phyloP scores from a whole-genome alignment of 352 stramenopile genomes.

The Phytophthora meadii region DNA sequence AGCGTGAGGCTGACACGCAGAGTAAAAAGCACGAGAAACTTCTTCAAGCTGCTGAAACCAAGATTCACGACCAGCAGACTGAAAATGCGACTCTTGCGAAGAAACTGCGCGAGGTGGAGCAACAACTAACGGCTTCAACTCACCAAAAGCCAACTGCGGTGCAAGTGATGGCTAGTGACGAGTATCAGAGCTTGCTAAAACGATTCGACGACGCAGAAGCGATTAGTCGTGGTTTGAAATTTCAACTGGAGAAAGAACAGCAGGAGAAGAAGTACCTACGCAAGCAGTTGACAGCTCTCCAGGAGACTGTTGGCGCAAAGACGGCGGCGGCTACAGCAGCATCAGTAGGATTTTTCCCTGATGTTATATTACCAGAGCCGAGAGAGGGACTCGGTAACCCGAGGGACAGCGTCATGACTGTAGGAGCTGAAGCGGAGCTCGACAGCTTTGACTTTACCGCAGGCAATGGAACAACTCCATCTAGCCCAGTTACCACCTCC shows the following conservation, averaged over 20 bases:
- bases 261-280: slow-evolving; percentile 82
- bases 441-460: slow-evolving; percentile 71
- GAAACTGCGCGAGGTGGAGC: slow-evolving; percentile 53
- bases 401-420: slow-evolving; percentile 49
- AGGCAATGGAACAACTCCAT: slow-evolving; percentile 13
- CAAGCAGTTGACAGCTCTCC: slow-evolving; percentile 59
- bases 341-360: slow-evolving; percentile 37
- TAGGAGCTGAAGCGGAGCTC: slow-evolving; percentile 53
- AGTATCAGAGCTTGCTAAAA: slow-evolving; percentile 67
- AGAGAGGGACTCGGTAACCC: slow-evolving; percentile 34
- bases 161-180: slow-evolving; percentile 51
- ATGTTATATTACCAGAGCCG: slow-evolving; percentile 10
- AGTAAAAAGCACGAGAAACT: slow-evolving; percentile 37
- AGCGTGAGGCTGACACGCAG: slow-evolving; percentile 41
- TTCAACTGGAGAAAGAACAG: slow-evolving; percentile 78
- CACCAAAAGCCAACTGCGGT: slow-evolving; percentile 30
- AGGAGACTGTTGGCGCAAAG: slow-evolving; percentile 34
- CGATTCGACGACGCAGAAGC: slow-evolving; percentile 70
- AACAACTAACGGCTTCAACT: slow-evolving; percentile 29
- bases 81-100: slow-evolving; percentile 41
- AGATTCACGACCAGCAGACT: slow-evolving; percentile 21
- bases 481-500: slow-evolving; percentile 20
- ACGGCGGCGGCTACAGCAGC: slow-evolving; percentile 36
- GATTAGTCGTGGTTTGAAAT: slow-evolving; percentile 67
- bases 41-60: slow-evolving; percentile 26